Evolutionary conservation across 495 filamentous ascomycete genomes (phyloP).

Genomic region (Cudoniella acicularis): DNA sequence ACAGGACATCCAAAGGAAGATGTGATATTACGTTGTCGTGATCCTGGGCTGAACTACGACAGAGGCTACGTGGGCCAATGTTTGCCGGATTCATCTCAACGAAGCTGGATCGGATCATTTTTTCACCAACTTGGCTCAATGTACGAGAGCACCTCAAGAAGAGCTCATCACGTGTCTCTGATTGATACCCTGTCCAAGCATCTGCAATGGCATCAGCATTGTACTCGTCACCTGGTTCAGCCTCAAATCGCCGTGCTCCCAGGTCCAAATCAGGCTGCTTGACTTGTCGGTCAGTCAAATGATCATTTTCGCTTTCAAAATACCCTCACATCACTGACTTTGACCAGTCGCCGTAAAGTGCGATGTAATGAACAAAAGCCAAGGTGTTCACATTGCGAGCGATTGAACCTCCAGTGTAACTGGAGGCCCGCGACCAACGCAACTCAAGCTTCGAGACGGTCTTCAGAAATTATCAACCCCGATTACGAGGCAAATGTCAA

Average conservation of each 20-base stretch:
- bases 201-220: not conserved
- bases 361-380: constrained; percentile 38
- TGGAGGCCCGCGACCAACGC: constrained; percentile 15
- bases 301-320: not conserved
- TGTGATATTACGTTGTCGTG: too few species aligned
- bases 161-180: too few species aligned
- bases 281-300: constrained; percentile 20
- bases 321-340: constrained; percentile 11
- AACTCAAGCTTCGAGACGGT: constrained; percentile 11
- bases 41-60: too few species aligned
- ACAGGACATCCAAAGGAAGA: too few species aligned
- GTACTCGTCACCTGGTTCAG: not conserved
- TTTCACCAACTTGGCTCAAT: too few species aligned
- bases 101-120: too few species aligned
- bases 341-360: constrained; percentile 26
- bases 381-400: constrained; percentile 35
- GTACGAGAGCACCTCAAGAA: too few species aligned
- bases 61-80: too few species aligned
- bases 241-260: constrained; percentile 13
- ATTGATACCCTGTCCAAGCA: too few species aligned
- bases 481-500: not conserved
- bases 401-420: constrained; percentile 30
- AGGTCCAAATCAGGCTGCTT: constrained; percentile 24
- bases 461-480: constrained; percentile 1
- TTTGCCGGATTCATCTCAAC: too few species aligned